A percentile compares a stretch with the other conserved stretches of the same genome.
Conservation (phyloP, 2,329 filamentous ascomycete species). For the Paraphoma sp. region DNA sequence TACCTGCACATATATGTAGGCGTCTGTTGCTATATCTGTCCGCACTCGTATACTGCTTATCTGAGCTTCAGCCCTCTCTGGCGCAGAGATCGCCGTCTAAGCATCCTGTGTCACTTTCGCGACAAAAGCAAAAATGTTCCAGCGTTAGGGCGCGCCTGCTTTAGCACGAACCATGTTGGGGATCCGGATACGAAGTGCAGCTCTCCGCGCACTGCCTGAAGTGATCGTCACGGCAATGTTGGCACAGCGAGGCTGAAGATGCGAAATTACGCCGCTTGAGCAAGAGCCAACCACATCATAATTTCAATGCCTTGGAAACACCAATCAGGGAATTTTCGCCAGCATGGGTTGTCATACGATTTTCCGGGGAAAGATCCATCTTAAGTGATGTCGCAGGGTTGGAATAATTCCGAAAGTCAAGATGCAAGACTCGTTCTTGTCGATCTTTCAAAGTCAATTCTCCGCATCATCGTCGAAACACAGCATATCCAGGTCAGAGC, state of each 20-base stretch:
- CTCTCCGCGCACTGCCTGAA: background rate
- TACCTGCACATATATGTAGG: background rate
- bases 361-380: no score
- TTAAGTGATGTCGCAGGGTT: no score
- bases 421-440: no score
- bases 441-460: no score
- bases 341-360: no score
- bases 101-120: background rate
- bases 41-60: background rate
- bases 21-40: background rate
- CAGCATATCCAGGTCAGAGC: no score
- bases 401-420: no score
- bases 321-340: no score
- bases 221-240: background rate
- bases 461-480: no score
- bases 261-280: background rate
- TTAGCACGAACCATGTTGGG: background rate
- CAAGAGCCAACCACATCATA: background rate
- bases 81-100: background rate
- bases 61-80: background rate
- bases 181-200: background rate
- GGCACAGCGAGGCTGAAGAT: background rate
- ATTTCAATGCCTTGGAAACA: no score
- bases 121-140: background rate
- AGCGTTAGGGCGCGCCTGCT: background rate